Base-by-base conservation (phyloP, 257 asterid species). In the Schizonepeta tenuifolia region DNA sequence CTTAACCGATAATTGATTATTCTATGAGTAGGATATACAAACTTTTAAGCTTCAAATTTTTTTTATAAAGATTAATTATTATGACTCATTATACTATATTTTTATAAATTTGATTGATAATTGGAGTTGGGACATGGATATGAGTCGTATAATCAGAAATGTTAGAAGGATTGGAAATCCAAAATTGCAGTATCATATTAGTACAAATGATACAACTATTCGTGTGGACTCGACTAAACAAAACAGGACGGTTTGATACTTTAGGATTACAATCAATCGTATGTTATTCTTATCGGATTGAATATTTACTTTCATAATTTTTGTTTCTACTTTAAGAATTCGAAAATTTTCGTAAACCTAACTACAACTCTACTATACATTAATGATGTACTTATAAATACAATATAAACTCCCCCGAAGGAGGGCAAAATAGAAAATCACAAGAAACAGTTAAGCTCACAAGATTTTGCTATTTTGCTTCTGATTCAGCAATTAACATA, bases 381-480 rank as follows among this genome's bases (percentile, higher is more conserved):
- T 47, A 54, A 21, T 15, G 41, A 41, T 13, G 43, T 24, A 24
- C 26, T 24, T 24, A 51, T 41, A 64, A 50, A 18, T 49, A 67
- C 62, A 69, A 13, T 33, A 33, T 46, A 66, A 17, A 1, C 20
- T 40, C 46, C 67, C 33, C 38, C 22, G 7, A 54, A 15, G 18
- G 53, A 38, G 64, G 55, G 54, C 67, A 70, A 69, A 70, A 56
- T 40, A 55, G 67, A 15, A 56, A 70, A 54, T 69, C 41, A 69
- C 36, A 54, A 36, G 33, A 49, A 18, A 68, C n/a, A 53, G 53
- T 51, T 7, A 35, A 35, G 47, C n/a, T 69, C 65, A 41, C 69
- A 44, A 44, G 61, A 71, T 59, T 57, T 71, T 18, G 61, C 69
- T 40, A 70, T 59, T 57, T 44, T 59, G 51, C 56, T 46, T 58